Evolutionary conservation across 768 basidiomycete species (phyloP).

Genomic region (Boletus tylopilopsis): DNA sequence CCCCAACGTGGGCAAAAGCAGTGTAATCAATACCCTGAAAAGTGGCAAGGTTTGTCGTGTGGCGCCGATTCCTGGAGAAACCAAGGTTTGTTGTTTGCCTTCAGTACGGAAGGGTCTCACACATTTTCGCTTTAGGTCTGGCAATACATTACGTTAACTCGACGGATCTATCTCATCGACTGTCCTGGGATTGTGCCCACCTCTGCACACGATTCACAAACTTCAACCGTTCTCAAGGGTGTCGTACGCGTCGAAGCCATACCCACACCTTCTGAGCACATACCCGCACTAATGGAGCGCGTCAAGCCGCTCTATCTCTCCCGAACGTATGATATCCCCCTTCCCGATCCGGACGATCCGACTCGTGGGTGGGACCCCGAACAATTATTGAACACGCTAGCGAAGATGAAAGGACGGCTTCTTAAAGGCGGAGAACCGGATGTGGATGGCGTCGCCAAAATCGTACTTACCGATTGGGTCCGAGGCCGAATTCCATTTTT

Average conservation of each 20-base stretch:
- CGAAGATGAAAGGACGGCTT: conserved; percentile 87
- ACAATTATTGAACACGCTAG: conserved; percentile 78
- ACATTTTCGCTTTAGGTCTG: conserved; percentile 55
- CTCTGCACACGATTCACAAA: conserved; percentile 86
- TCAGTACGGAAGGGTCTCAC: not conserved
- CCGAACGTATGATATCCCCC: conserved; percentile 71
- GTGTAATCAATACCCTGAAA: conserved; percentile 98
- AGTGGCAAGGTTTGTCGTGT: conserved; percentile 96
- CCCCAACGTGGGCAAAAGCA: conserved; percentile 97
- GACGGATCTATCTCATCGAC: conserved; percentile 97
- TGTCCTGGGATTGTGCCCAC: conserved; percentile 98
- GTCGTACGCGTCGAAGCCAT: conserved; percentile 96
- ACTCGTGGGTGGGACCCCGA: conserved; percentile 65
- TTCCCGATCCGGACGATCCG: conserved; percentile 54
- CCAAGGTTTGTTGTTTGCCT: conserved; percentile 51
- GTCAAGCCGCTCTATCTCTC: conserved; percentile 93
- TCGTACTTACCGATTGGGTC: conserved; percentile 95
- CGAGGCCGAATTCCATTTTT: conserved; percentile 97
- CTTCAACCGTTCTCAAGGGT: conserved; percentile 91
- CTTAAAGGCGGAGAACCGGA: conserved; percentile 95
- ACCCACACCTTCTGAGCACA: conserved; percentile 87
- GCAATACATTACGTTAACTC: conserved; percentile 98
- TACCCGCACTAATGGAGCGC: conserved; percentile 81
- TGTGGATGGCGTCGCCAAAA: conserved; percentile 87
- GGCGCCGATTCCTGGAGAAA: conserved; percentile 97